Evolutionary conservation across 2,329 filamentous ascomycete genomes (phyloP), one percentile per base, ranked within the genome.

Genomic region (Penicillium sclerotigenum): DNA sequence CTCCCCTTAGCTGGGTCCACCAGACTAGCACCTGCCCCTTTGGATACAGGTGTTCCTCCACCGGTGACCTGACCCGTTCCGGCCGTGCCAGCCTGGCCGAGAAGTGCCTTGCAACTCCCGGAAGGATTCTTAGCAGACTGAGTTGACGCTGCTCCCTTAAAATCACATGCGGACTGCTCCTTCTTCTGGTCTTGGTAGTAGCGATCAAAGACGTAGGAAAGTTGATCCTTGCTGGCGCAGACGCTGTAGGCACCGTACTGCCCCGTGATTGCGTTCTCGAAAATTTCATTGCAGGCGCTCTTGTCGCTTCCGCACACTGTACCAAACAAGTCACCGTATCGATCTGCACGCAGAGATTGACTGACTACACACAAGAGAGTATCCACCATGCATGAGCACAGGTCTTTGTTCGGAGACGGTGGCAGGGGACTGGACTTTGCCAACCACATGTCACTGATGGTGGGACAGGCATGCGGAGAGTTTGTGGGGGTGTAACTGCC

Each of bases 311-410:
- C 75, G 50, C 76, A 79, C 46, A 78, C 71, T 34, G 67, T 68
- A 45, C 71, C 81, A 75, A 97, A 97, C 61, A 95, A 82, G 11
- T 81, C 76, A 41, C 83, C 83, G 65, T 85, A 88, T 18, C 46
- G 33, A 13, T 52, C 26, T 4, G 2, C 14, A 9, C 14, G 5
- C 5, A 46, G 22, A 8, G 75, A 74, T 34, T 79, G 73, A 33
- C 82, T 78, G 57, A 90, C 84, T 29, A 82, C 81, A 77, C 93
- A 97, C 54, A 78, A 76, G 52, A 95, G 78, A 46, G 83, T 85
- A 58, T 83, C 79, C 71, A 83, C 82, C 89, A 96, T 96, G 83
- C 94, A 97, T 53, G 80, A 75, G 81, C 94, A 97, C 49, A 95
- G 85, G 46, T 84, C 70, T 54, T 83, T 69, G 77, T 97, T 90